A percentile compares a stretch with the other conserved stretches of the same genome.
These are phyloP conservation scores for Paspalum vaginatum DNA, from an alignment of 176 grass and related monocot genomes.

Conservation along the genomic window DNA sequence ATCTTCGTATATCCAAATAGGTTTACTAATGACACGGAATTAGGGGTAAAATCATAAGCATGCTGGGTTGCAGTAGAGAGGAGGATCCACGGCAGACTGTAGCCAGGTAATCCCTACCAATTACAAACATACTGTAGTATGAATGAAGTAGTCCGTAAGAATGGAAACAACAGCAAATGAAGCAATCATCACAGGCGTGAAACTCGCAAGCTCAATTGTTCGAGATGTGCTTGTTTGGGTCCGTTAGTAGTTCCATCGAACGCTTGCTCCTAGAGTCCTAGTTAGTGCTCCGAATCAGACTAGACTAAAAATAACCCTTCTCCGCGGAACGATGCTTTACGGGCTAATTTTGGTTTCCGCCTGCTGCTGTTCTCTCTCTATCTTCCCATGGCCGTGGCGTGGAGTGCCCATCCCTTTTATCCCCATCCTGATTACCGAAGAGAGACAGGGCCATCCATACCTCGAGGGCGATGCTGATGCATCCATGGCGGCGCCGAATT, in stretches of 20 bases:
- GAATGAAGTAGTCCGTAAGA: background rate
- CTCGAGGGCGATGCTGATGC: slow-evolving; percentile 38
- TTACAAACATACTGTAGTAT: background rate
- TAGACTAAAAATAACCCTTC: background rate
- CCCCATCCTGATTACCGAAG: background rate
- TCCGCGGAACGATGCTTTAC: background rate
- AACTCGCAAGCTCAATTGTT: background rate
- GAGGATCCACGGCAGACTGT: background rate
- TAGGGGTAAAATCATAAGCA: background rate
- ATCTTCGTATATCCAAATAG: background rate
- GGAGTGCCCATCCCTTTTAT: background rate
- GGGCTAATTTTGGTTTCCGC: slow-evolving; percentile 1
- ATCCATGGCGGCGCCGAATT: background rate
- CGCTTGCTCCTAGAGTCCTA: background rate
- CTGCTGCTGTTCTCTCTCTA: background rate
- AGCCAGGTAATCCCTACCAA: background rate
- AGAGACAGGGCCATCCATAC: background rate
- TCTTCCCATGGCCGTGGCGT: background rate
- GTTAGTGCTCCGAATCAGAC: background rate
- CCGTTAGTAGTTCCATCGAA: background rate
- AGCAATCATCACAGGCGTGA: background rate
- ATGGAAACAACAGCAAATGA: background rate
- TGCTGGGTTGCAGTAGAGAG: background rate
- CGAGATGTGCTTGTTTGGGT: background rate
- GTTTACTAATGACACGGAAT: background rate